A percentile compares a stretch with the other conserved stretches of the same genome.
Evolutionary conservation across 306 rosid species (phyloP).

Genomic region (Astragalus membranaceus): DNA sequence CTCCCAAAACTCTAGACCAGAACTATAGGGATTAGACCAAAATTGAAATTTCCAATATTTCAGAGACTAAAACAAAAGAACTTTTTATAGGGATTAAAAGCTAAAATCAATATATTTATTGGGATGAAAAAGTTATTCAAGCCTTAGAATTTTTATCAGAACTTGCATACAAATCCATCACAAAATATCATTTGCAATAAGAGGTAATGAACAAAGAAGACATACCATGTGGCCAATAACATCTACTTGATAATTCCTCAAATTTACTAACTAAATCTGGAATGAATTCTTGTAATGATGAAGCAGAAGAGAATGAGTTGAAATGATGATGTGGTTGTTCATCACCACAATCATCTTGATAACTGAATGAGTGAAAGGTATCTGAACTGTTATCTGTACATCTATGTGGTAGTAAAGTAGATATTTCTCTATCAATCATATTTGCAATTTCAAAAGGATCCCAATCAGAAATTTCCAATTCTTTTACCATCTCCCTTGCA

Average conservation of each 20-base stretch:
- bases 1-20: too few relatives aligned
- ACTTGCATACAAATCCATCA: too few relatives aligned
- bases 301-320: conserved; percentile 45
- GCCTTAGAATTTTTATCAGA: too few relatives aligned
- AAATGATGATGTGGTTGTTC: conserved; percentile 41
- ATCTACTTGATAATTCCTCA: conserved; percentile 32
- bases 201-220: neutral
- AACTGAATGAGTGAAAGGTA: conserved; percentile 33
- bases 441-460: conserved; percentile 82
- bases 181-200: neutral
- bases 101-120: too few relatives aligned
- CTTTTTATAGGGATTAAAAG: too few relatives aligned
- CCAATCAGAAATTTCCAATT: conserved; percentile 79
- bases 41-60: too few relatives aligned
- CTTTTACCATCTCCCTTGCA: conserved; percentile 90
- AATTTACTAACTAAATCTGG: conserved; percentile 32
- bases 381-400: conserved; percentile 27
- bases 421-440: conserved; percentile 83
- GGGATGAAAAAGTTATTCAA: too few relatives aligned
- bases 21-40: too few relatives aligned
- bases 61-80: too few relatives aligned
- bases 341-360: conserved; percentile 35
- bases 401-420: conserved; percentile 56
- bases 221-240: conserved; percentile 59
- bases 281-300: conserved; percentile 57